A percentile compares a stretch with the other conserved stretches of the same genome.
These are phyloP conservation scores for Colletotrichum tabaci DNA, from an alignment of 2,329 filamentous ascomycete genomes.

Conservation along the genomic window DNA sequence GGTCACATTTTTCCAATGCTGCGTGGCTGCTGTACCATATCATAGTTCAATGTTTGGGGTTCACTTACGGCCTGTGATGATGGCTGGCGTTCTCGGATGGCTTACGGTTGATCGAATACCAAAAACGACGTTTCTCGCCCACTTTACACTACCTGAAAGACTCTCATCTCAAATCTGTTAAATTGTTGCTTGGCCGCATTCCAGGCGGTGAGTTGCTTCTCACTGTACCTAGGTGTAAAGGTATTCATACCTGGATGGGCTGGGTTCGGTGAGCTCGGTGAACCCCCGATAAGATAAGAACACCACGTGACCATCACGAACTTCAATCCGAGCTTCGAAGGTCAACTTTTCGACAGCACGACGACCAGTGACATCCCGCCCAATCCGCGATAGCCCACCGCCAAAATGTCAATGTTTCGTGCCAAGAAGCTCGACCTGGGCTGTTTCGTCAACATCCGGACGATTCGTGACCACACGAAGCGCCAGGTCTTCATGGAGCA, in stretches of 20 bases:
- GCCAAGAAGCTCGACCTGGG: slow-evolving; percentile 91
- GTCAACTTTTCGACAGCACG: slow-evolving; percentile 14
- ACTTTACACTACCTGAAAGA: too few relatives aligned
- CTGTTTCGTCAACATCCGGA: slow-evolving; percentile 87
- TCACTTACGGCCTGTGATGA: slow-evolving; percentile 29
- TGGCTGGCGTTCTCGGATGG: slow-evolving; percentile 35
- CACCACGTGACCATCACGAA: slow-evolving; percentile 20
- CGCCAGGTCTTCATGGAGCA: slow-evolving; percentile 90
- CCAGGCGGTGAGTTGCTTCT: not conserved
- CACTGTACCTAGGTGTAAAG: too few relatives aligned
- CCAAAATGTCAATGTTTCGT: slow-evolving; percentile 86
- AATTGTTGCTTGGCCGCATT: not conserved
- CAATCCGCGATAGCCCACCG: slow-evolving; percentile 32
- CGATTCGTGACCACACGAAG: slow-evolving; percentile 96
- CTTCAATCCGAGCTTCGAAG: slow-evolving; percentile 25
- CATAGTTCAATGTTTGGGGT: slow-evolving; percentile 32
- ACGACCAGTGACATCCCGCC: slow-evolving; percentile 11
- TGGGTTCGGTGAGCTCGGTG: slow-evolving; percentile 1
- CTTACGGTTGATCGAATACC: slow-evolving; percentile 35
- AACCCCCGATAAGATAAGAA: slow-evolving; percentile 15
- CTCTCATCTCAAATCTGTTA: not conserved
- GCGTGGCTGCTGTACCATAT: slow-evolving; percentile 33
- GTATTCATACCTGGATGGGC: too few relatives aligned
- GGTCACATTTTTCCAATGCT: not conserved
- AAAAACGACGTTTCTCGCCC: slow-evolving; percentile 26